Evolutionary conservation across 1,284 basidiomycete species (phyloP), one percentile per base, ranked within the genome.

Genomic region (Austroboletus novae-zelandiae): DNA sequence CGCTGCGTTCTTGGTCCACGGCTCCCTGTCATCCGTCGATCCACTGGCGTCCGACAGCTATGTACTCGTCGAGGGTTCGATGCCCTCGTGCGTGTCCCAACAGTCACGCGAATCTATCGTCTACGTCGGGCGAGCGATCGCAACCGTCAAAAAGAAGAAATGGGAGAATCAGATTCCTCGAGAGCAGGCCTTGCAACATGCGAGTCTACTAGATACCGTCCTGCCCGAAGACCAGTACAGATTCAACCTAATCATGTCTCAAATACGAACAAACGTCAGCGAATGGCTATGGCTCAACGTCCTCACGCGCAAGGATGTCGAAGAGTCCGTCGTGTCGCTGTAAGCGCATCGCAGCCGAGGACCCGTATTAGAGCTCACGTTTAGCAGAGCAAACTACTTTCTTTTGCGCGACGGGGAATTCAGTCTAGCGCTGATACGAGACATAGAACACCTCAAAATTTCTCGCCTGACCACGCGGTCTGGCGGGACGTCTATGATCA

Each of bases 231-330:
- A 90, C 55, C 80, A 81, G 48, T 85, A 88, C 55, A 77, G 74
- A n/a, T 89, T 94, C 58, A 89, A 91, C 61, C 71, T 75, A 17
- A 79, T 85, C 50, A 80, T 94, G 29, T 73, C 80, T 23, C 80
- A 84, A 51, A 87, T 93, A 46, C 71, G 87, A 51, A 84, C 77
- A 3, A 81, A 84, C 50, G 77, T 91, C 50, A 86, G 89, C 57
- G 91, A 94, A 71, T 96, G 93, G 93, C 74, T 96, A 3, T 96
- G 94, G 91, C 71, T 83, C 30, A 91, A 94, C 61, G 86, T 96
- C 30, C 74, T 96, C 47, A 95, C 91, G 1, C 81, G 81, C 59
- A 80, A 82, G 56, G 89, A 93, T 57, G 88, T 95, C 0, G 83
- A 89, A 54, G 85, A 84, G 23, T 83, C 88, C 0, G 79, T 91